Evolutionary conservation across 306 rosid genomes (phyloP).

Genomic region (Quercus suber): DNA sequence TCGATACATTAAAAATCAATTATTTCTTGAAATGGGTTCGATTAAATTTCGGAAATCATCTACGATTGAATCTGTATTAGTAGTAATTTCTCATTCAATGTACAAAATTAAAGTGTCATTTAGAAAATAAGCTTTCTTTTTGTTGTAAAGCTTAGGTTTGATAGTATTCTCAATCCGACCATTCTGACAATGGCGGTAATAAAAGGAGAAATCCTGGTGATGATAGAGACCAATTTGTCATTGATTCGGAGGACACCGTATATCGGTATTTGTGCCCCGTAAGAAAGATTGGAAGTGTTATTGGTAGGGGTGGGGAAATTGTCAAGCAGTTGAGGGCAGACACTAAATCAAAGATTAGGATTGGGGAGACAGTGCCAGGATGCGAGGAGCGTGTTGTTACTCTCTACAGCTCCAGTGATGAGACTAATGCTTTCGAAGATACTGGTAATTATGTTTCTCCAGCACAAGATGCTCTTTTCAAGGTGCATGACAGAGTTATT

Average conservation of each 20-base stretch:
- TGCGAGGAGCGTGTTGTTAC: constrained; percentile 86
- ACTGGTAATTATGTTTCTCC: constrained; percentile 57
- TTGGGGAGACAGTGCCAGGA: constrained; percentile 87
- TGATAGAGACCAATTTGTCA: constrained; percentile 84
- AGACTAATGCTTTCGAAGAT: constrained; percentile 67
- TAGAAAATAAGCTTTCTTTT: too few species aligned
- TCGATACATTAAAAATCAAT: too few species aligned
- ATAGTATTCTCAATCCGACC: constrained; percentile 47
- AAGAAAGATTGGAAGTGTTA: constrained; percentile 89
- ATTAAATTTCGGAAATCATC: too few species aligned
- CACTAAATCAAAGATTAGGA: constrained; percentile 86
- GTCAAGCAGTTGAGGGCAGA: constrained; percentile 87
- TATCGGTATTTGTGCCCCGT: constrained; percentile 77
- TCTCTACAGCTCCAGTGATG: constrained; percentile 68
- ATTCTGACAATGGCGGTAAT: constrained; percentile 62
- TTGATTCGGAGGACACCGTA: constrained; percentile 78
- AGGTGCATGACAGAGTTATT: constrained; percentile 83
- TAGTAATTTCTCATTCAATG: too few species aligned
- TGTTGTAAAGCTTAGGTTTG: too few species aligned
- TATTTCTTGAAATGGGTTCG: too few species aligned
- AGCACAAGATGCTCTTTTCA: constrained; percentile 85
- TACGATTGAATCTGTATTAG: too few species aligned
- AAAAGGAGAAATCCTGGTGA: constrained; percentile 79
- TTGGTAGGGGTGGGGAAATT: constrained; percentile 99
- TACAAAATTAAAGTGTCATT: too few species aligned